Conservation (phyloP, 2,329 filamentous ascomycete genomes). For the Penicillium sp. region DNA sequence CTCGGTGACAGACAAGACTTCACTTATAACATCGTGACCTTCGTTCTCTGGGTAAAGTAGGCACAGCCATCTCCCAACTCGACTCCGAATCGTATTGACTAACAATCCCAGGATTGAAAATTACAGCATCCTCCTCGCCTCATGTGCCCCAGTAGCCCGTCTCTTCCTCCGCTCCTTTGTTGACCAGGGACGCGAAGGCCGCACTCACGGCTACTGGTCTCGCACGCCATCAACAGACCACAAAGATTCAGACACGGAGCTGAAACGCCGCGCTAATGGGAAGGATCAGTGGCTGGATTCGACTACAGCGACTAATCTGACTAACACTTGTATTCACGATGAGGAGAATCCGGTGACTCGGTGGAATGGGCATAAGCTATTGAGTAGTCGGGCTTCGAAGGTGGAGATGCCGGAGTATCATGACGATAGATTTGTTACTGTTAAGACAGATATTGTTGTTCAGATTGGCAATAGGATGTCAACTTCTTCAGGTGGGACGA, state of each 20-base stretch:
- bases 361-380: slow-evolving; percentile 13
- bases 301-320: slow-evolving; percentile 1
- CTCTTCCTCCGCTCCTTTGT: slow-evolving; percentile 34
- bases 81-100: not conserved
- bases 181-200: slow-evolving; percentile 23
- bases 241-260: slow-evolving; percentile 15
- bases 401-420: slow-evolving; percentile 12
- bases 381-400: slow-evolving; percentile 11
- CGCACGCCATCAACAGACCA: slow-evolving; percentile 19
- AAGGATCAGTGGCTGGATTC: slow-evolving; percentile 21
- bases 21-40: slow-evolving; percentile 37
- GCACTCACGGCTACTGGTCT: slow-evolving; percentile 23
- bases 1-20: slow-evolving; percentile 35
- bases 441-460: slow-evolving; percentile 34
- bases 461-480: slow-evolving; percentile 24
- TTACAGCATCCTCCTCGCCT: slow-evolving; percentile 38
- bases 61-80: not conserved
- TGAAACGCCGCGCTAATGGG: slow-evolving; percentile 8
- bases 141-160: slow-evolving; percentile 34
- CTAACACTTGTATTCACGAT: slow-evolving; percentile 8
- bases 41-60: slow-evolving; percentile 40
- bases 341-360: slow-evolving; percentile 13
- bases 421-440: slow-evolving; percentile 22
- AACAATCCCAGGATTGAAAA: slow-evolving; percentile 34
- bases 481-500: slow-evolving; percentile 16